Base-by-base conservation (phyloP, 805 yeast genomes). In the Crinitomyces ghanaensis region DNA sequence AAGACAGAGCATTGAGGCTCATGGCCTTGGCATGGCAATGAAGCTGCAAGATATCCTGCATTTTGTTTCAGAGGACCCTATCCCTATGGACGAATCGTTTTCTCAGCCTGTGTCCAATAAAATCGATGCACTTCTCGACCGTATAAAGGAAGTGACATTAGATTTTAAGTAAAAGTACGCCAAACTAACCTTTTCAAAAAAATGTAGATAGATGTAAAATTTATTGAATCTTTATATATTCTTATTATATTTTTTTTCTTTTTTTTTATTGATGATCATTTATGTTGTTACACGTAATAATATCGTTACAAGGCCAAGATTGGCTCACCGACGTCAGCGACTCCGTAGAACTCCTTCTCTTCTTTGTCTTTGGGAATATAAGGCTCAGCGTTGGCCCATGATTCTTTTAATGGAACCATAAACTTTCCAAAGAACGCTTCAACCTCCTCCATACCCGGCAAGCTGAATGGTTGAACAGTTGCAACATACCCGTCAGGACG, bases 401-500 rank as follows among this genome's bases (percentile, higher is more conserved):
- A 28, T 4, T 16, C 23, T 19, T 37, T 31, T 33, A 28, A 37
- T 7, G 31, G 40, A 13, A 25, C 18, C 38, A 36, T 35, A 21
- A 39, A 40, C 17, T 30, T 30, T 16, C 28, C 22, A 27, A 54
- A 53, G 36, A 44, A 55, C n/a, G 31, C 24, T 9, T 32, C 40
- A 13, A 49, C 38, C 19, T 36, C 33, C 14, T 41, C 39, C 21
- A 49, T 45, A 9, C 56, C 54, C 3, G 32, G 30, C 12, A 11
- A 17, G n/a, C 26, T 23, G 7, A 34, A 19, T 13, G 43, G 45
- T 7, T 46, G 37, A 15, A 53, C 54, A n/a, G 33, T 8, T 7
- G 57, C 46, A 18, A 55, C 53, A 33, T 55, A 50, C 3, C 60
- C 60, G 38, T 56, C 60, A 8, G 60, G 60, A 25, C 60, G 38